Evolutionary conservation across 2,329 filamentous ascomycete genomes (phyloP), one percentile per base, ranked within the genome.

Genomic region (Beauveria sp.): DNA sequence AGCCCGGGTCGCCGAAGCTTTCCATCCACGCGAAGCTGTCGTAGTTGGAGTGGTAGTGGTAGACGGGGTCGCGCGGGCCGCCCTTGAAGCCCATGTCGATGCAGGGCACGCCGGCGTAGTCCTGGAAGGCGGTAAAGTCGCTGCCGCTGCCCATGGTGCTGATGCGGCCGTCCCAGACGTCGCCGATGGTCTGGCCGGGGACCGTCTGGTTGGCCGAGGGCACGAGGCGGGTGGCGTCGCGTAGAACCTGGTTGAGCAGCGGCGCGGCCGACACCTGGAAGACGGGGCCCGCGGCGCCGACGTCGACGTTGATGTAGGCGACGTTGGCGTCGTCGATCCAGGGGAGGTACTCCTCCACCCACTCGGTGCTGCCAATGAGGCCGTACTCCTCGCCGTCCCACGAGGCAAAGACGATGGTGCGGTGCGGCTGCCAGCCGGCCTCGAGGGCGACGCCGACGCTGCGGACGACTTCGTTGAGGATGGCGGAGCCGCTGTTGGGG

Each of bases 1-100:
- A 87, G 24, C 79, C 82, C 2, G 80, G 80, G 68, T 96, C 92
- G 47, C 90, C 91, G 64, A 84, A 94, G 26, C 81, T 83, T 59
- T 86, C 81, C 90, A 96, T 96, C 92, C 92, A 96, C 73, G 88
- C 79, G 72, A 92, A 94, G 68, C 86, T 91, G 72, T 96, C 92
- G 73, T 96, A 96, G 77, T 96, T 96, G 71, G 87, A 88, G 76
- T 96, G 92, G 73, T 96, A 96, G 68, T 91, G 88, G 70, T 91
- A 91, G 3, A 90, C 79, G 0, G 86, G 76, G 48, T 80, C 79
- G 2, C 73, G 70, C 0, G 66, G 62, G 26, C 73, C 73, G 8
- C 66, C 70, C 18, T 71, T 71, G 68, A 89, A 90, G 28, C 82
- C 80, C 55, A 90, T 79, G 68, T 90, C 84, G 16, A 89, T 70